Base-by-base conservation (phyloP, 2,329 filamentous ascomycete species). In the Neopestalotiopsis clavispora region DNA sequence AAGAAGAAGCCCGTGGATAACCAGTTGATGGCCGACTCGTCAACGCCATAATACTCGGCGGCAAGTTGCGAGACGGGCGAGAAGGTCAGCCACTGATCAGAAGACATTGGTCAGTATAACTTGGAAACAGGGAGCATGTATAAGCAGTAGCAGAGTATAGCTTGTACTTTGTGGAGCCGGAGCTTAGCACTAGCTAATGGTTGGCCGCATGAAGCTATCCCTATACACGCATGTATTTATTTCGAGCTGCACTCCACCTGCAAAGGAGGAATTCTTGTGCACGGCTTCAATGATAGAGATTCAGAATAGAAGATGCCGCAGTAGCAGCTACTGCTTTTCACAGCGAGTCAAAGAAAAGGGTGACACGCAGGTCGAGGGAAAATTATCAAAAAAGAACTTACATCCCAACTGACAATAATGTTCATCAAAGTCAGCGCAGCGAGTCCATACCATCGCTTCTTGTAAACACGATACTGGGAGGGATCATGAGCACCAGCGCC, bases 371-470 rank as follows among this genome's bases (percentile, higher is more conserved):
- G 5, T 30, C 12, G 17, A 30, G 14, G n/a, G 38, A 32, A 20
- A 38, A 42, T n/a, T 23, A 34, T 59, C 32, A 23, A 49, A 68
- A 60, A 20, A 56, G 1, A 57, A 90, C 94, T 86, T 87, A 96
- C 94, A 88, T 97, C 94, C 95, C 95, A 98, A 76, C 93, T 97
- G 57, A 97, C 92, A 70, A 98, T 89, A 68, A 98, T 91, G 78
- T 98, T 99, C 81, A 98, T 84, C 75, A 98, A 81, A 6, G 94
- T 92, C 77, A 98, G 82, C 80, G 97, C 93, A 28, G 88, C 82
- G 65, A 99, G 84, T 0, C 96, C 96, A 78, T 97, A 93, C 90
- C 94, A 99, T 59, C 96, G 88, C 76, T 94, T 88, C 81, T 92
- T 95, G 79, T 98, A 98, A 42, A 77, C 74, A 68, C 74, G 74